These are phyloP conservation scores for Melampsora larici-populina DNA, from an alignment of 1,284 basidiomycete genomes.

Conservation along the genomic window DNA sequence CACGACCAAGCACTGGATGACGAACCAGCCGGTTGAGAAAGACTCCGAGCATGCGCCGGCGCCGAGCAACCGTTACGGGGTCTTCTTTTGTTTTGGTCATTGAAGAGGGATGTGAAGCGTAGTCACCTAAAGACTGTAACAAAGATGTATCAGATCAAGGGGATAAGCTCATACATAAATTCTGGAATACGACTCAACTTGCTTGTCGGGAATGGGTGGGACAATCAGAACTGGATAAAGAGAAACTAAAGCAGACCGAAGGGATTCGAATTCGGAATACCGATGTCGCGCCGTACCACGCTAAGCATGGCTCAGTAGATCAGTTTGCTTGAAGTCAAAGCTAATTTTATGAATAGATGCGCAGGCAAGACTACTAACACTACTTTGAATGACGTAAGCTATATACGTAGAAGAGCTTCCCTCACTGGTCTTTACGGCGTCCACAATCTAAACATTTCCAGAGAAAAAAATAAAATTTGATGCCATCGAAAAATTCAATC, in stretches of 20 bases:
- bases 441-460: constrained; percentile 66
- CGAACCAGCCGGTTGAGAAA: constrained; percentile 84
- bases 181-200: constrained; percentile 56
- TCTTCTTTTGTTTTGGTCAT: constrained; percentile 86
- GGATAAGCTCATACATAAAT: neutral
- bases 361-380: constrained; percentile 61
- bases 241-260: constrained; percentile 75
- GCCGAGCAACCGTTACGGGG: constrained; percentile 79
- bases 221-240: constrained; percentile 96
- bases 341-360: neutral
- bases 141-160: neutral
- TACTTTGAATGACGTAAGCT: constrained; percentile 85
- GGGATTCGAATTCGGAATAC: constrained; percentile 95
- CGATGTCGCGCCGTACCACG: constrained; percentile 78
- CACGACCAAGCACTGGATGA: constrained; percentile 89
- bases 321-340: constrained; percentile 13
- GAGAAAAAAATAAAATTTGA: neutral
- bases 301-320: constrained; percentile 56
- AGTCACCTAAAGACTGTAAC: constrained; percentile 69
- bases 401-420: constrained; percentile 85
- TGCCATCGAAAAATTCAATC: neutral
- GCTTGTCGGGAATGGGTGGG: constrained; percentile 96
- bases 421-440: constrained; percentile 89
- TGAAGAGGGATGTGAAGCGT: constrained; percentile 84
- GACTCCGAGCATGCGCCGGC: constrained; percentile 90